phyloP scores from a whole-genome alignment of 176 grass and related monocot genomes.

The Oryza nivara region DNA sequence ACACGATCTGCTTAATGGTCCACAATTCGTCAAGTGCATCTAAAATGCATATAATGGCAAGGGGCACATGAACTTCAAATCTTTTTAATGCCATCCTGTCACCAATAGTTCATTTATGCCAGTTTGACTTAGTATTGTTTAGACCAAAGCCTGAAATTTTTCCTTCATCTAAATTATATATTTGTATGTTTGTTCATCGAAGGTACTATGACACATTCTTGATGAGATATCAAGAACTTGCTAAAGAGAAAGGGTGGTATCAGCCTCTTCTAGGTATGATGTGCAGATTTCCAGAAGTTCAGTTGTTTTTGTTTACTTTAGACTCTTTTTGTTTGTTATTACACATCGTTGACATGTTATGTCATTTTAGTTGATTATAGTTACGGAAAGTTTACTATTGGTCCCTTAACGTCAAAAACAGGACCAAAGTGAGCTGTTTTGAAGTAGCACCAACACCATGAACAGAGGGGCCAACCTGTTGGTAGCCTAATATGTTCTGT shows the following conservation, averaged over 20 bases:
- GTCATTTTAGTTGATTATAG: constrained; percentile 14
- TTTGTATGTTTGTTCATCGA: constrained; percentile 19
- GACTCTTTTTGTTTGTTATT: neutral
- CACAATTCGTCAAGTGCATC: neutral
- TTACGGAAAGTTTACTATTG: constrained; percentile 16
- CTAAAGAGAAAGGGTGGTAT: constrained; percentile 73
- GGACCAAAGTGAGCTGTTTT: neutral
- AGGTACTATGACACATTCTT: constrained; percentile 97
- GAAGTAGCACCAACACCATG: neutral
- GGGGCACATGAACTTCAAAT: neutral
- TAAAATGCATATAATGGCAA: neutral
- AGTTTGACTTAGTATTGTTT: neutral
- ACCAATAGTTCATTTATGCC: constrained; percentile 8
- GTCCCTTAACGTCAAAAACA: neutral
- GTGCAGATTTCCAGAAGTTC: constrained; percentile 12
- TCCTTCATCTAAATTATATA: constrained; percentile 10
- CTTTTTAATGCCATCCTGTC: neutral
- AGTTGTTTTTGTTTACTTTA: neutral
- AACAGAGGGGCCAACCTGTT: neutral
- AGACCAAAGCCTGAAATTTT: neutral
- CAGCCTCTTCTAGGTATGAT: constrained; percentile 79
- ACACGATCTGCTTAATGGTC: neutral
- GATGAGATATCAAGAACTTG: constrained; percentile 82
- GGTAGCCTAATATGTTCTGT: neutral
- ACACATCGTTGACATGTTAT: neutral